Evolutionary conservation across 78 protist genomes (phyloP).

Genomic region (Isochrysis galbana): DNA sequence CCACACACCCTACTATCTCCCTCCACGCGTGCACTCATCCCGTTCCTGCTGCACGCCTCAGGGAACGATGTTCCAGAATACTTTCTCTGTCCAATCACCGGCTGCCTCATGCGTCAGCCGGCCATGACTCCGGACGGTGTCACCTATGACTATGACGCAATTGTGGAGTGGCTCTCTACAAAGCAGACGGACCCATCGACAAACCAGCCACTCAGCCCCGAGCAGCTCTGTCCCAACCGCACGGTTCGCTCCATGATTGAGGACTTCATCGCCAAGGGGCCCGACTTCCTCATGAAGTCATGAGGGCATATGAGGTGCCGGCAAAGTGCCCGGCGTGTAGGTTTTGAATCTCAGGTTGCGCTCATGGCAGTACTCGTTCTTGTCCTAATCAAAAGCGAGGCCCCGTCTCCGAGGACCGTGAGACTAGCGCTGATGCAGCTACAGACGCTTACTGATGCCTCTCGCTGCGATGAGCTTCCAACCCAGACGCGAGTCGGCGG

Average conservation of each 20-base stretch:
- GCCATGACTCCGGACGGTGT: conserved; percentile 13
- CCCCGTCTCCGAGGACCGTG: too few relatives aligned
- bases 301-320: too few relatives aligned
- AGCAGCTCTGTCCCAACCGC: not conserved
- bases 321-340: too few relatives aligned
- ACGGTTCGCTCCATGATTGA: conserved; percentile 12
- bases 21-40: not conserved
- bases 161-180: not conserved
- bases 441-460: too few relatives aligned
- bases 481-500: too few relatives aligned
- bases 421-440: too few relatives aligned
- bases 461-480: too few relatives aligned
- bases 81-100: not conserved
- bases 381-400: too few relatives aligned
- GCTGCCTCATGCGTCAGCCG: not conserved
- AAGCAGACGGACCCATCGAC: conserved; percentile 24
- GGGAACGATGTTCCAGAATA: not conserved
- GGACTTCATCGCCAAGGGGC: conserved; percentile 32
- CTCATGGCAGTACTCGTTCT: too few relatives aligned
- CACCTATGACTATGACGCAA: not conserved
- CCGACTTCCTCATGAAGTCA: conserved; percentile 25
- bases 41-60: not conserved
- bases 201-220: not conserved
- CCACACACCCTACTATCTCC: not conserved
- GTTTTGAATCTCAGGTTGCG: too few relatives aligned